These are phyloP conservation scores for Hypocreales sp. DNA, from an alignment of 2,329 filamentous ascomycete genomes.

Conservation along the genomic window DNA sequence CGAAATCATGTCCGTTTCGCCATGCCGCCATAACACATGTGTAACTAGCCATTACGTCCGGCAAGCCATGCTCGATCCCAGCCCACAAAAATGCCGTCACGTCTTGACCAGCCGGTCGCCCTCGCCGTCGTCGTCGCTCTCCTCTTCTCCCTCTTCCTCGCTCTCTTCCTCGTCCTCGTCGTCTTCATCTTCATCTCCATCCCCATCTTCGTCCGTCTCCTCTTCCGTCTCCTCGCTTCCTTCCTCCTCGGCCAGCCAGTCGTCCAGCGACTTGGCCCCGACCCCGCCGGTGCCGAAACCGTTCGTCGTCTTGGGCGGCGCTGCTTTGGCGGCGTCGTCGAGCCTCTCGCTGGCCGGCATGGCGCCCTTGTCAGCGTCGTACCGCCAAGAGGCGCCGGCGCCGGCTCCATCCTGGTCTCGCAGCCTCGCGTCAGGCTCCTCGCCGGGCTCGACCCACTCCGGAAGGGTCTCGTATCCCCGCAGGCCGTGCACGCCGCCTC, in stretches of 20 bases:
- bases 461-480: slow-evolving; percentile 68
- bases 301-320: slow-evolving; percentile 30
- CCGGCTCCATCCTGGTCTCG: slow-evolving; percentile 39
- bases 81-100: no score
- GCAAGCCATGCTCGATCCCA: slow-evolving; percentile 1
- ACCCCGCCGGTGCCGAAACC: slow-evolving; percentile 30
- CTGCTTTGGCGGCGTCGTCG: slow-evolving; percentile 34
- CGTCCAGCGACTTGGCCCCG: slow-evolving; percentile 69
- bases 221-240: slow-evolving; percentile 39
- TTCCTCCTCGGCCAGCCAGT: slow-evolving; percentile 70
- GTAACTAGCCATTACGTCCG: no score
- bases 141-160: slow-evolving; percentile 31
- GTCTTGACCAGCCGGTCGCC: slow-evolving; percentile 26
- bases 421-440: slow-evolving; percentile 63
- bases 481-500: slow-evolving; percentile 57
- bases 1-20: no score
- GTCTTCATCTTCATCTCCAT: slow-evolving; percentile 33
- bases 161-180: slow-evolving; percentile 35
- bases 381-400: slow-evolving; percentile 11
- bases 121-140: slow-evolving; percentile 31
- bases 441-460: slow-evolving; percentile 66
- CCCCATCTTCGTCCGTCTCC: slow-evolving; percentile 31
- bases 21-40: no score
- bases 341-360: slow-evolving; percentile 48
- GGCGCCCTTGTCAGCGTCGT: slow-evolving; percentile 15